phyloP scores from a whole-genome alignment of 2,329 filamentous ascomycete genomes.

The Phyllosticta capitalensis region DNA sequence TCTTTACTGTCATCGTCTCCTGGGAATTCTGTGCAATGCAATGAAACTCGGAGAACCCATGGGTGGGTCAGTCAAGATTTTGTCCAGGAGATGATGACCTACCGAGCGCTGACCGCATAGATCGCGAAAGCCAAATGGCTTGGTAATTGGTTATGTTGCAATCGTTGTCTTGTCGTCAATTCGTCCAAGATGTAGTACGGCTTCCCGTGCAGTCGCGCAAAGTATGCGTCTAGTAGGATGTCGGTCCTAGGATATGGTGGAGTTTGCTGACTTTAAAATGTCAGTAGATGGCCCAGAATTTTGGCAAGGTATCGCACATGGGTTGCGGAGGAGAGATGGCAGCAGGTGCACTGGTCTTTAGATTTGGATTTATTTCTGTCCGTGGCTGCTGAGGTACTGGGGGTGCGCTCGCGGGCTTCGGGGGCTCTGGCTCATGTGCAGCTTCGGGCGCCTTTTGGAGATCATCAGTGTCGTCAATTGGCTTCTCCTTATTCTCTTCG shows the following conservation, averaged over 20 bases:
- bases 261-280: conserved; percentile 15
- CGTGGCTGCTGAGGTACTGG: neutral
- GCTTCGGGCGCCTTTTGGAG: neutral
- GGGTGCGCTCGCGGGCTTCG: neutral
- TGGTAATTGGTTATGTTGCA: conserved; percentile 58
- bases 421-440: conserved; percentile 5
- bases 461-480: neutral
- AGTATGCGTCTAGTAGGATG: conserved; percentile 66
- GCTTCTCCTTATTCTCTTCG: conserved; percentile 38
- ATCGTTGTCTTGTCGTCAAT: conserved; percentile 58
- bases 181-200: conserved; percentile 78
- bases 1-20: neutral
- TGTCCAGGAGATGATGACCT: conserved; percentile 13
- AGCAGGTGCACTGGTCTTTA: neutral
- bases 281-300: neutral
- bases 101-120: conserved; percentile 39
- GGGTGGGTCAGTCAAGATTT: neutral
- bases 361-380: neutral
- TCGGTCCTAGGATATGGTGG: conserved; percentile 36
- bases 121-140: conserved; percentile 43
- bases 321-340: conserved; percentile 7
- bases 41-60: neutral
- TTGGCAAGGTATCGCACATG: conserved; percentile 2
- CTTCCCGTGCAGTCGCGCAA: conserved; percentile 68
- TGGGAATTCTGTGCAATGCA: neutral